Evolutionary conservation across 228 moss, liverwort and hornwort species (phyloP).

Genomic region (Sphagnum fallax): DNA sequence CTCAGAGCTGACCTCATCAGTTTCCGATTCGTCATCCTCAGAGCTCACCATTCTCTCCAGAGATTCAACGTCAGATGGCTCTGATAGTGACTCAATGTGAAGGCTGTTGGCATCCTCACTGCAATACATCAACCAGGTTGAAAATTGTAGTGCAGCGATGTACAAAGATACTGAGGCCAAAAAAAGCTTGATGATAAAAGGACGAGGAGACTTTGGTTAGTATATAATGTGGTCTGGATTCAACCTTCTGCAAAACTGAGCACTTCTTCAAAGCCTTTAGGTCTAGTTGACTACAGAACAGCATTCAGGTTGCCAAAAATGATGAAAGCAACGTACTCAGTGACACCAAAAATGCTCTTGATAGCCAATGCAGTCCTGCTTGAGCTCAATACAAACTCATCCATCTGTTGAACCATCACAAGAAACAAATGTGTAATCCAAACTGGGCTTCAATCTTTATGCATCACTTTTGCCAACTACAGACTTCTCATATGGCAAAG

Average conservation of each 20-base stretch:
- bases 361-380: slow-evolving; percentile 71
- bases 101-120: slow-evolving; percentile 87
- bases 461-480: no score
- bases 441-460: no score
- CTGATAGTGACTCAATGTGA: slow-evolving; percentile 88
- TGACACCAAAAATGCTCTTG: slow-evolving; percentile 92
- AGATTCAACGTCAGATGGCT: slow-evolving; percentile 79
- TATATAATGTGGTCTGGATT: not conserved
- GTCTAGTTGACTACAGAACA: no score
- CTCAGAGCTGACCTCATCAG: slow-evolving; percentile 42
- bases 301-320: no score
- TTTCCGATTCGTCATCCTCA: slow-evolving; percentile 34
- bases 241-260: not conserved
- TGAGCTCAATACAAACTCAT: slow-evolving; percentile 78
- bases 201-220: not conserved
- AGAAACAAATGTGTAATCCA: no score
- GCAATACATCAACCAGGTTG: slow-evolving; percentile 16
- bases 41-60: slow-evolving; percentile 77
- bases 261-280: not conserved
- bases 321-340: slow-evolving; percentile 48
- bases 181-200: not conserved
- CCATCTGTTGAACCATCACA: slow-evolving; percentile 39
- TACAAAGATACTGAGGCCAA: not conserved
- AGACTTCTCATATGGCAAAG: no score
- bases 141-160: no score